A percentile compares a stretch with the other conserved stretches of the same genome.
These are phyloP conservation scores for Rhododendron henanense DNA, from an alignment of 148 eudicot species.

Conservation along the genomic window DNA sequence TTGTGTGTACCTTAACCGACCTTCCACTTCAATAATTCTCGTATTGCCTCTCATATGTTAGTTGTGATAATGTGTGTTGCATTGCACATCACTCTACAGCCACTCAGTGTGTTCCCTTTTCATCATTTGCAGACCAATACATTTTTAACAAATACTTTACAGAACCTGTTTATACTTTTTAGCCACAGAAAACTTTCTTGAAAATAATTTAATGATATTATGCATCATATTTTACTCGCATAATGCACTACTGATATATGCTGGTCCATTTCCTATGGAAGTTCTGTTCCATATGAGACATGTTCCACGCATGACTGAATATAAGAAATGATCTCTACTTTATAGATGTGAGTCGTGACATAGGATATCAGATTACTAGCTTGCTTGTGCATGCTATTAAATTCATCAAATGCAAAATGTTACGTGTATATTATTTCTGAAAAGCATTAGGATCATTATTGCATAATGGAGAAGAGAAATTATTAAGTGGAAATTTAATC, in stretches of 20 bases:
- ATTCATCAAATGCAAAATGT: neutral
- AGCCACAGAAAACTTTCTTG: neutral
- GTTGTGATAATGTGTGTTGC: neutral
- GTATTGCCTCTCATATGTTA: neutral
- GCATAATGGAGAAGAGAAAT: neutral
- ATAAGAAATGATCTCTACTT: neutral
- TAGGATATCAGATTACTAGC: neutral
- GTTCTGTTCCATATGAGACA: neutral
- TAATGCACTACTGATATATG: neutral
- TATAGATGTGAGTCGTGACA: neutral
- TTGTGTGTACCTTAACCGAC: neutral
- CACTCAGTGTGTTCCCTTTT: neutral
- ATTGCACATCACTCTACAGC: neutral
- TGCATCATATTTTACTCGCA: neutral
- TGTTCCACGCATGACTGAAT: neutral
- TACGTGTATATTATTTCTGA: neutral
- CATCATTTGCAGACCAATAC: no score
- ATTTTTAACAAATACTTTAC: no score
- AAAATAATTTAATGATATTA: neutral
- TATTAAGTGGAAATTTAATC: neutral
- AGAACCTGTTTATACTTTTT: neutral
- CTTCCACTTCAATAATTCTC: neutral
- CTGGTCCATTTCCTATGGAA: neutral
- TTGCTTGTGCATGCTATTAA: neutral
- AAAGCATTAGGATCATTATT: neutral